Conservation (phyloP, 768 basidiomycete species). For the Gyrodon lividus region DNA sequence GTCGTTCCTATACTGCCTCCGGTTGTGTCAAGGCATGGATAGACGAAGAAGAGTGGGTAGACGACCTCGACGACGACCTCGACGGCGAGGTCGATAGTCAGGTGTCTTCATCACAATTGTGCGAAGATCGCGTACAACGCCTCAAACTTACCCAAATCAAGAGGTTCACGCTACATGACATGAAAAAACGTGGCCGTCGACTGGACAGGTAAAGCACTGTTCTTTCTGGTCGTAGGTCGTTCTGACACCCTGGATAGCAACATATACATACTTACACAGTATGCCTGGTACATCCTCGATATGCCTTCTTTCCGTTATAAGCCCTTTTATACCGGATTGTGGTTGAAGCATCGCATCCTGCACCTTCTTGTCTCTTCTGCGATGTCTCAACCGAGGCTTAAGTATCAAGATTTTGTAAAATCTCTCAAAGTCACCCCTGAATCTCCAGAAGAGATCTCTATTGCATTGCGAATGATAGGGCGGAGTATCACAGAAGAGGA, state of each 20-base stretch:
- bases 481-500: conserved; percentile 43
- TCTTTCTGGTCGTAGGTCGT: background rate
- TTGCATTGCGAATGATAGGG: conserved; percentile 41
- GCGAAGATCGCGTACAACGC: conserved; percentile 21
- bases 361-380: conserved; percentile 45
- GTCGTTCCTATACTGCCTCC: conserved; percentile 35
- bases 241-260: conserved; percentile 42
- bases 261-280: conserved; percentile 58
- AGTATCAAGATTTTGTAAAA: conserved; percentile 40
- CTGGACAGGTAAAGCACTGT: conserved; percentile 43
- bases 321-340: conserved; percentile 46
- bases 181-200: conserved; percentile 18
- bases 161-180: conserved; percentile 48
- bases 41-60: conserved; percentile 32
- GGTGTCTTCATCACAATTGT: background rate
- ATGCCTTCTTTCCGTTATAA: conserved; percentile 46
- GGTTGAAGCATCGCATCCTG: conserved; percentile 48
- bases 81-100: conserved; percentile 18
- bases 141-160: conserved; percentile 44
- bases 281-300: conserved; percentile 71
- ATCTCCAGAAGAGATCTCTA: conserved; percentile 31
- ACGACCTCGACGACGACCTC: conserved; percentile 21
- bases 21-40: conserved; percentile 39
- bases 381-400: conserved; percentile 34
- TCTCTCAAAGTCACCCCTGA: conserved; percentile 31